phyloP scores from a whole-genome alignment of 2,329 filamentous ascomycete genomes.

The Leptographium lundbergii region DNA sequence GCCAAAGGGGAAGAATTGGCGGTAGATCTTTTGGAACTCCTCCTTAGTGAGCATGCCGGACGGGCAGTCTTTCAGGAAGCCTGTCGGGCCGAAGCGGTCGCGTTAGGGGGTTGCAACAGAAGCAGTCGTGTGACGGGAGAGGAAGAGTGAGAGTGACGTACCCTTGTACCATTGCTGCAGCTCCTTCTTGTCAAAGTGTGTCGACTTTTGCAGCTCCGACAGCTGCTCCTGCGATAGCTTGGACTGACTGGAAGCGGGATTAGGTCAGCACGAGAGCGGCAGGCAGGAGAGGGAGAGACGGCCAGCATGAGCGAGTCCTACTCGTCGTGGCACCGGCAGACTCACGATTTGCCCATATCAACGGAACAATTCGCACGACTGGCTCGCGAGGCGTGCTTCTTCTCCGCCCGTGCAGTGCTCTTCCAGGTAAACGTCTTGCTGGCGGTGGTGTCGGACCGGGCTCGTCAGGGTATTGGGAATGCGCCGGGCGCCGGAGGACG shows the following conservation, averaged over 20 bases:
- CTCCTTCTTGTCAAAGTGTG: conserved; percentile 99
- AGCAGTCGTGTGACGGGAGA: neutral
- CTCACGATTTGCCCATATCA: conserved; percentile 43
- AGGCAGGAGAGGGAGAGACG: neutral
- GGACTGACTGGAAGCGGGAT: conserved; percentile 57
- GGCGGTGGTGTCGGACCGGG: neutral
- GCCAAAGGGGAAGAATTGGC: conserved; percentile 98
- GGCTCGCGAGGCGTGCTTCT: neutral
- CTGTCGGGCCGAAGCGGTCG: conserved; percentile 29
- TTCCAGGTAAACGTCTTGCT: neutral
- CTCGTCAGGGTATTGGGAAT: neutral
- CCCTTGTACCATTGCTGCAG: conserved; percentile 99
- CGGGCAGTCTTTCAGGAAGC: conserved; percentile 96
- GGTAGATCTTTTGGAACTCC: conserved; percentile 99
- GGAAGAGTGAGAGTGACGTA: conserved; percentile 27
- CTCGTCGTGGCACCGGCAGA: conserved; percentile 9
- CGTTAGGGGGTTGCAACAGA: neutral
- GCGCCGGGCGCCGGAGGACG: neutral
- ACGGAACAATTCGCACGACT: neutral
- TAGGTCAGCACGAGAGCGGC: neutral
- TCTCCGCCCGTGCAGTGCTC: neutral
- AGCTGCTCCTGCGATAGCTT: conserved; percentile 97
- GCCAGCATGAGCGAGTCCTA: neutral
- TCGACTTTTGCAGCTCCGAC: conserved; percentile 86
- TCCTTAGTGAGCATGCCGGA: conserved; percentile 94